A percentile compares a stretch with the other conserved stretches of the same genome.
phyloP scores from a whole-genome alignment of 2,329 filamentous ascomycete species.

The Ceratocystis alfenasii region DNA sequence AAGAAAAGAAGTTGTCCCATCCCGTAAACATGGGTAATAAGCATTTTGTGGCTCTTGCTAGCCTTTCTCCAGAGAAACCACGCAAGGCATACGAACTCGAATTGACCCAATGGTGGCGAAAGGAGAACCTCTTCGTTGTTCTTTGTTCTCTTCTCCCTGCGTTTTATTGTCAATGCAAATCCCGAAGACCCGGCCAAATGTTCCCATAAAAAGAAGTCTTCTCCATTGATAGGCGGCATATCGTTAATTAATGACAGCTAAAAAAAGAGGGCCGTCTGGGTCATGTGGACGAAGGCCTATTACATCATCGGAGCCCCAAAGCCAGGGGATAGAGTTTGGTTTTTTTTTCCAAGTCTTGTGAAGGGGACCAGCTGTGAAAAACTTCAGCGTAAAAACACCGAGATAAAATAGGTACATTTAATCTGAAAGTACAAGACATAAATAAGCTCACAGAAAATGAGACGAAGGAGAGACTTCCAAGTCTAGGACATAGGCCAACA shows the following conservation, averaged over 20 bases:
- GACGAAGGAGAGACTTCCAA: background rate
- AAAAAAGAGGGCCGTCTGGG: background rate
- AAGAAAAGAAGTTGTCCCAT: background rate
- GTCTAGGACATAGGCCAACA: too few relatives aligned
- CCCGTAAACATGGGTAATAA: background rate
- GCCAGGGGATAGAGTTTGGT: background rate
- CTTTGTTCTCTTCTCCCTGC: background rate
- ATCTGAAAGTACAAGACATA: conserved; percentile 3
- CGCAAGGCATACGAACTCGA: background rate
- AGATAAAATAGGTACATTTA: background rate
- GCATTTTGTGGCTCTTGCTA: background rate
- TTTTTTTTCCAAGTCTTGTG: background rate
- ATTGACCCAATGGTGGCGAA: background rate
- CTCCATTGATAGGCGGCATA: background rate
- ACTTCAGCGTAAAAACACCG: too few relatives aligned
- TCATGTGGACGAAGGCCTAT: background rate
- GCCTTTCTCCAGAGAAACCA: background rate
- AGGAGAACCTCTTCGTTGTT: background rate
- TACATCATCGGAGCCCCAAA: background rate
- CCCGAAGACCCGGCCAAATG: background rate
- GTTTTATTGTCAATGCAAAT: background rate
- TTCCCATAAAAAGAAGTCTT: conserved; percentile 1
- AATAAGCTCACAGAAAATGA: conserved; percentile 10
- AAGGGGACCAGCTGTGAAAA: background rate
- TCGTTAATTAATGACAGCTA: background rate